Conservation (phyloP, 768 basidiomycete genomes). For the Crucibulum laeve region DNA sequence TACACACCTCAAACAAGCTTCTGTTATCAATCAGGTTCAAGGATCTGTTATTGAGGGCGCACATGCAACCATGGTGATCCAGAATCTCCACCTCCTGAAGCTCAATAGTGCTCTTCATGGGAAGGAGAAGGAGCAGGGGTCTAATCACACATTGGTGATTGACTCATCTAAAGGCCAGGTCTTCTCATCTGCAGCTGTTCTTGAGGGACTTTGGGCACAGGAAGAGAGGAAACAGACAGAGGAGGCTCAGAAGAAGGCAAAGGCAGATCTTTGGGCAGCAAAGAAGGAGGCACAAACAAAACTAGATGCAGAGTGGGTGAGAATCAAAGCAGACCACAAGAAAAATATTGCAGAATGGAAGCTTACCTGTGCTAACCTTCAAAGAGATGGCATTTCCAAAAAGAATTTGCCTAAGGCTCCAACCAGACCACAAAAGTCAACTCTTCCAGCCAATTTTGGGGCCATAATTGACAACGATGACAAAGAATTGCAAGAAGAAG, state of each 20-base stretch:
- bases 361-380: too few relatives aligned
- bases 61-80: conserved; percentile 14
- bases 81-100: conserved; percentile 11
- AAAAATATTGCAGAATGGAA: too few relatives aligned
- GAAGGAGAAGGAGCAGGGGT: conserved; percentile 9
- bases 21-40: conserved; percentile 5
- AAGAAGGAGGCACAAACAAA: conserved; percentile 12
- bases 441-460: too few relatives aligned
- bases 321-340: too few relatives aligned
- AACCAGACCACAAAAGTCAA: too few relatives aligned
- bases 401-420: too few relatives aligned
- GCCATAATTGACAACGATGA: too few relatives aligned
- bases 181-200: conserved; percentile 6
- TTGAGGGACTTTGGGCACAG: conserved; percentile 1
- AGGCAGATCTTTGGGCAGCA: conserved; percentile 3
- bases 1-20: conserved; percentile 4
- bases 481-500: too few relatives aligned
- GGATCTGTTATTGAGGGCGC: conserved; percentile 7
- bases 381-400: too few relatives aligned
- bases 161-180: conserved; percentile 7
- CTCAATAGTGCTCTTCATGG: conserved; percentile 10
- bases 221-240: conserved; percentile 3
- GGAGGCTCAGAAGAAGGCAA: conserved; percentile 7
- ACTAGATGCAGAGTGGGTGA: too few relatives aligned
- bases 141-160: conserved; percentile 5